These are phyloP conservation scores for Dacryopinax primogenitus DNA, from an alignment of 768 basidiomycete species.

Conservation along the genomic window DNA sequence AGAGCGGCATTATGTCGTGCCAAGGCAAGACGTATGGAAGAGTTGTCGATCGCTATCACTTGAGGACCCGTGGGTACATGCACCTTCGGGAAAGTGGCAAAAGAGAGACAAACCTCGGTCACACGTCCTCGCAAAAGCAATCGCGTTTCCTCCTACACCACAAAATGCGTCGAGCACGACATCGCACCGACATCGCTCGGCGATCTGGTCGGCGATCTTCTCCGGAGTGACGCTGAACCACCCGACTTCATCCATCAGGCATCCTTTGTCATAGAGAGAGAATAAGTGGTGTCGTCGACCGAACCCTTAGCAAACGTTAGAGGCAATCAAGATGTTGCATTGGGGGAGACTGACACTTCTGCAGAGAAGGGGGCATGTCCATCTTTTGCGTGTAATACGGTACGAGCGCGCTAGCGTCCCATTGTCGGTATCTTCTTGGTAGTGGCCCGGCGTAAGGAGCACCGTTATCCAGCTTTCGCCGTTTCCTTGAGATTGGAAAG, in stretches of 20 bases:
- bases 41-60: conserved; percentile 93
- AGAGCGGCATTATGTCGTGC: conserved; percentile 88
- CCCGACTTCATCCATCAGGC: conserved; percentile 86
- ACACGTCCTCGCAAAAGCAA: conserved; percentile 93
- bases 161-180: conserved; percentile 89
- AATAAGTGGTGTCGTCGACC: conserved; percentile 72
- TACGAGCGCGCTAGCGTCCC: conserved; percentile 3
- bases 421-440: background rate
- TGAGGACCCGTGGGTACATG: background rate
- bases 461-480: background rate
- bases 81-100: background rate
- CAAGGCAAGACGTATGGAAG: conserved; percentile 69
- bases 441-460: background rate
- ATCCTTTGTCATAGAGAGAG: conserved; percentile 64
- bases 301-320: conserved; percentile 46
- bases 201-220: conserved; percentile 80
- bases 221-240: conserved; percentile 98
- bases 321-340: background rate
- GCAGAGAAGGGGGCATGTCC: conserved; percentile 5
- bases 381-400: background rate
- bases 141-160: conserved; percentile 94
- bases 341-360: background rate
- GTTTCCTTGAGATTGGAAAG: background rate
- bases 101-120: conserved; percentile 50
- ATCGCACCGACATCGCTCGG: conserved; percentile 76